Conservation (phyloP, 1,139 yeast genomes). For the Candida sanyaensis region DNA sequence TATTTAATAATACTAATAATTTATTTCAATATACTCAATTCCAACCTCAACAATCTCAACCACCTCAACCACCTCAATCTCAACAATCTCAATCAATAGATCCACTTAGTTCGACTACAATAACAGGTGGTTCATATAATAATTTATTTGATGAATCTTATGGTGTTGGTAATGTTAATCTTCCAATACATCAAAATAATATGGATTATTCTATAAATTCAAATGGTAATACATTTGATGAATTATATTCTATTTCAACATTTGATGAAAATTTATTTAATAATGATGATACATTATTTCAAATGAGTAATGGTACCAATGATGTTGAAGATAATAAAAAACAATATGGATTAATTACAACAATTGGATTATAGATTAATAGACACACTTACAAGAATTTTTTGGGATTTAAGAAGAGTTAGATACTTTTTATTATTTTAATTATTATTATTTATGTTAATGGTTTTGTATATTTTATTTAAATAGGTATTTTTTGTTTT, state of each 20-base stretch:
- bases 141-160: background rate
- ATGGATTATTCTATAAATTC: too few species aligned
- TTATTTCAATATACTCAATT: conserved; percentile 8
- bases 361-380: conserved; percentile 10
- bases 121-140: background rate
- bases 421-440: background rate
- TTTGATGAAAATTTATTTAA: conserved; percentile 9
- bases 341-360: conserved; percentile 7
- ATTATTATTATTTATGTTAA: background rate
- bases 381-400: background rate
- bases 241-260: conserved; percentile 4
- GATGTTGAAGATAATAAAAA: background rate
- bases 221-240: conserved; percentile 2
- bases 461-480: too few species aligned
- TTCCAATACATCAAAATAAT: background rate
- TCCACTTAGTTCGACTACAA: background rate
- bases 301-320: conserved; percentile 10
- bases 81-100: background rate
- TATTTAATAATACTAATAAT: conserved; percentile 6
- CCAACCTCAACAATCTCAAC: background rate
- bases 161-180: too few species aligned
- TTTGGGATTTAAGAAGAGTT: background rate
- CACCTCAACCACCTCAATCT: background rate
- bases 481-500: background rate
- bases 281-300: background rate